Percentiles rank a stretch among this genome's conserved stretches.
These are phyloP conservation scores for Raffaelea ambrosiae DNA, from an alignment of 2,329 filamentous ascomycete genomes.

Conservation along the genomic window DNA sequence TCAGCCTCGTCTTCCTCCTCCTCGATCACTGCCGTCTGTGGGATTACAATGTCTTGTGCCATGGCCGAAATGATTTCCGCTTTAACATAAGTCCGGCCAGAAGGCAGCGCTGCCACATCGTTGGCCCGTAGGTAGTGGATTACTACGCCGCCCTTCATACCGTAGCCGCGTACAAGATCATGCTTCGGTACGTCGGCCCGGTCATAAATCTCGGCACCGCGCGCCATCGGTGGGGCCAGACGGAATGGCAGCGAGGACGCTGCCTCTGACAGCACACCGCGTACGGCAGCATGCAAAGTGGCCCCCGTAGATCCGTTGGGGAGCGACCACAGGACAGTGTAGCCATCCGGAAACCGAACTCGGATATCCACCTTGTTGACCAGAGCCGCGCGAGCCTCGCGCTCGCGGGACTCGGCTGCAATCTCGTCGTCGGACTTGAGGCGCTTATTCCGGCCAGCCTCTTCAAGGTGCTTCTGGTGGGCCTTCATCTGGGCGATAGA, in stretches of 20 bases:
- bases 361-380: constrained; percentile 65
- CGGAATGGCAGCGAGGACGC: constrained; percentile 58
- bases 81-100: constrained; percentile 50
- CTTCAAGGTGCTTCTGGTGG: constrained; percentile 60
- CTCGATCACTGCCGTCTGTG: constrained; percentile 37
- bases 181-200: constrained; percentile 32
- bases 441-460: constrained; percentile 60
- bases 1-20: constrained; percentile 31
- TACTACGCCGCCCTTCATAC: constrained; percentile 61
- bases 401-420: constrained; percentile 57
- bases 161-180: constrained; percentile 63
- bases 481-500: constrained; percentile 68
- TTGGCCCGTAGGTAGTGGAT: constrained; percentile 71
- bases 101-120: constrained; percentile 43
- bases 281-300: constrained; percentile 67
- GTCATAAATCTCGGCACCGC: constrained; percentile 35
- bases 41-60: constrained; percentile 60
- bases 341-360: constrained; percentile 82
- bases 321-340: constrained; percentile 65
- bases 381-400: constrained; percentile 55
- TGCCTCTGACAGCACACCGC: constrained; percentile 58
- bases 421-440: constrained; percentile 78
- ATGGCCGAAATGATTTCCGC: constrained; percentile 46
- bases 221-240: constrained; percentile 55
- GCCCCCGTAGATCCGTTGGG: constrained; percentile 58